Conservation (phyloP, 768 basidiomycete genomes). For the Dentipellis sp. region DNA sequence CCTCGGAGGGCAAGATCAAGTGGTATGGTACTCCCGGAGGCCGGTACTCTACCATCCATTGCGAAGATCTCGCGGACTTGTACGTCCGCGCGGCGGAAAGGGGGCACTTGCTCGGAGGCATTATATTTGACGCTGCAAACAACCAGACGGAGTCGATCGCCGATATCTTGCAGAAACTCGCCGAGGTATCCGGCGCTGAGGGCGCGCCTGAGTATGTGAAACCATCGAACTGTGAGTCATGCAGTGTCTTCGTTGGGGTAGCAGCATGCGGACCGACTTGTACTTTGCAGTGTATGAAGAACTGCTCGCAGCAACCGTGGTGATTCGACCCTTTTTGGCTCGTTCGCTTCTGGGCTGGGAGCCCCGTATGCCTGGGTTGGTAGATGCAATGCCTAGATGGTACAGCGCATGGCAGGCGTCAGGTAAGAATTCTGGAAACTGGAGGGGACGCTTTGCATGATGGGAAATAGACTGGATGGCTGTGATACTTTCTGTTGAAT, state of each 20-base stretch:
- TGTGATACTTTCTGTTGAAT: too few relatives aligned
- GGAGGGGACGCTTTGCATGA: too few relatives aligned
- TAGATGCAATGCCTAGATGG: constrained; percentile 35
- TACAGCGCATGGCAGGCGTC: constrained; percentile 24
- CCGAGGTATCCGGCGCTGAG: constrained; percentile 27
- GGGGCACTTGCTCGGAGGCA: constrained; percentile 25
- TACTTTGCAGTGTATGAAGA: neutral
- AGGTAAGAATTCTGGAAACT: neutral
- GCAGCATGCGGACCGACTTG: neutral
- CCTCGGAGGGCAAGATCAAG: constrained; percentile 23
- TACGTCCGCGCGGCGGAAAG: constrained; percentile 32
- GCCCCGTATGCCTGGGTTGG: constrained; percentile 30
- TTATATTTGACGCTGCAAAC: constrained; percentile 33
- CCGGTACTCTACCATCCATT: constrained; percentile 29
- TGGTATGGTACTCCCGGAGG: constrained; percentile 28
- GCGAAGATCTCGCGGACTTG: constrained; percentile 37
- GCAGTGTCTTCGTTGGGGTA: neutral
- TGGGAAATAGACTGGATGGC: too few relatives aligned
- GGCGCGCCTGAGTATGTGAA: constrained; percentile 25
- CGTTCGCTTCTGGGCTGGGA: constrained; percentile 34
- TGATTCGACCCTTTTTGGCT: constrained; percentile 29
- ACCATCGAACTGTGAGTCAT: constrained; percentile 28
- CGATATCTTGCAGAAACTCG: constrained; percentile 29
- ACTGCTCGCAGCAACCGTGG: constrained; percentile 22
- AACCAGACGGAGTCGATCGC: constrained; percentile 30